Conservation (phyloP, 495 filamentous ascomycete genomes). For the Aspergillus baeticus region DNA sequence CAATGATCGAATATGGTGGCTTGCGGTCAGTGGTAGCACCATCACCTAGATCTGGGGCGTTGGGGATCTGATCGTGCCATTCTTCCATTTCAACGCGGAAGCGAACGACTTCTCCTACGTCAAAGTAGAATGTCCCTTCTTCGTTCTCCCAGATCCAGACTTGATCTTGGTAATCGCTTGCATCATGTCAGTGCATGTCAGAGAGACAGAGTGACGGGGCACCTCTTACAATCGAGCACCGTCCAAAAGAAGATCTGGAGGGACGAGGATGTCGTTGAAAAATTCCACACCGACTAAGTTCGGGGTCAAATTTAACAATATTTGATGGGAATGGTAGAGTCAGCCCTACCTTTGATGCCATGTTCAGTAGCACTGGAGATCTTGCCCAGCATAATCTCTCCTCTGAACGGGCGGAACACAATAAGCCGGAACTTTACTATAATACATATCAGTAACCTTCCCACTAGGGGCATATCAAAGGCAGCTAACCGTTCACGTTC, state of each 20-base stretch:
- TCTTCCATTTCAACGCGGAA: constrained; percentile 80
- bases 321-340: background rate
- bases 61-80: constrained; percentile 85
- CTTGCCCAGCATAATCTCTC: constrained; percentile 79
- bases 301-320: too few species aligned
- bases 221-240: constrained; percentile 72
- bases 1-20: constrained; percentile 68
- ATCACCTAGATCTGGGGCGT: constrained; percentile 54
- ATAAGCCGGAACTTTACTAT: constrained; percentile 86
- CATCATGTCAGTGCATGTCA: constrained; percentile 25
- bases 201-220: background rate
- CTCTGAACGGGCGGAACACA: constrained; percentile 94
- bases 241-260: constrained; percentile 65
- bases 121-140: constrained; percentile 75
- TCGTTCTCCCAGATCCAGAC: constrained; percentile 79
- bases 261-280: constrained; percentile 86
- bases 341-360: constrained; percentile 69
- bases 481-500: constrained; percentile 76
- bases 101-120: constrained; percentile 82
- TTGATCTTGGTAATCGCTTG: constrained; percentile 66
- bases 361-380: constrained; percentile 68
- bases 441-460: background rate
- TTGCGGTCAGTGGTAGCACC: constrained; percentile 50
- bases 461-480: background rate
- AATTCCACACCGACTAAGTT: constrained; percentile 82